Evolutionary conservation across 441 rosid genomes (phyloP), one percentile per base, ranked within the genome.

Genomic region (Capsella rubella): DNA sequence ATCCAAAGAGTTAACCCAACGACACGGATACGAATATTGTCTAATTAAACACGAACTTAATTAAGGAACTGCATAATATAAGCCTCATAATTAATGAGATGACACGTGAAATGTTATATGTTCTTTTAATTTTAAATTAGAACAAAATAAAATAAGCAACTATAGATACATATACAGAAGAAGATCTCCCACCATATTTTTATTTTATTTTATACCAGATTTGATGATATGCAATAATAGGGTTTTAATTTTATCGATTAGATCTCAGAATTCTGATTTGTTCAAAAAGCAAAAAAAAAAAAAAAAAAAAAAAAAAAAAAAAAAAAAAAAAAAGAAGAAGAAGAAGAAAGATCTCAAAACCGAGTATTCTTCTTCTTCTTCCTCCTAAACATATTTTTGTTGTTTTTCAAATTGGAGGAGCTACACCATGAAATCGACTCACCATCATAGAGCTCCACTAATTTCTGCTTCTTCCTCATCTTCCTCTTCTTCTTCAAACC

Each of bases 341-440:
- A 43, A 13, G n/a, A n/a, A 43, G 2, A 45, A 14, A 45, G 15
- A 45, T 37, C 12, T 37, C 13, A 37, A 12, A 37, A 3, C 3
- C 12, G 42, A 37, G 11, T 50, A n/a, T 21, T 21, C 25, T 46
- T 46, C 51, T n/a, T 49, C 53, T 45, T 72, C 64, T 72, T 64
- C 58, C 3, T 65, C 55, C 7, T 27, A 11, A 29, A 11, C 52
- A 25, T 21, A 35, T 64, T 4, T 3, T 47, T 51, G 29, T 32
- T 14, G 1, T 9, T 40, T 42, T 64, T 42, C 9, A 37, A 69
- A 76, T 42, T 66, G 21, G 62, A 0, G 16, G 21, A 52, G 45
- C 43, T 52, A 79, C 45, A 64, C 83, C 78, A 90, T 89, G 94
- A 92, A 86, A 66, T 79, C 79, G 77, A 82, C 21, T 72, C 85